These are phyloP conservation scores for Lithohypha guttulata DNA, from an alignment of 2,329 filamentous ascomycete species.

Conservation along the genomic window DNA sequence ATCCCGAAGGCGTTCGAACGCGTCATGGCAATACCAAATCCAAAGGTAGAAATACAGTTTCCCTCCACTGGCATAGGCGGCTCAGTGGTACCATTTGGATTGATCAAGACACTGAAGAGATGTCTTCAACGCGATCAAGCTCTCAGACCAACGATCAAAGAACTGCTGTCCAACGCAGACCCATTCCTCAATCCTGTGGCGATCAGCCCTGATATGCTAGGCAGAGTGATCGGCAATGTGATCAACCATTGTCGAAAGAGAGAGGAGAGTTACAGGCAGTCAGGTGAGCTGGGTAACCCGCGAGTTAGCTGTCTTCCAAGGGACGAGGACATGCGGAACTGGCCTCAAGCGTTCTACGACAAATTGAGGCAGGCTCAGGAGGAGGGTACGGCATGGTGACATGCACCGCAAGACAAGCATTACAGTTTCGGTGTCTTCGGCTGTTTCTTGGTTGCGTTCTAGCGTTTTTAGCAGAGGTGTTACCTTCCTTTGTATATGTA, in stretches of 20 bases:
- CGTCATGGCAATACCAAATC: slow-evolving; percentile 48
- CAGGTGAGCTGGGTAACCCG: slow-evolving; percentile 15
- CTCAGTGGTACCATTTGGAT: slow-evolving; percentile 42
- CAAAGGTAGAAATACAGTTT: slow-evolving; percentile 38
- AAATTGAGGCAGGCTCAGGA: slow-evolving; percentile 38
- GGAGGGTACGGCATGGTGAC: slow-evolving; percentile 26
- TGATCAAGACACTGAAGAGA: slow-evolving; percentile 45
- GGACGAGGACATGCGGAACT: slow-evolving; percentile 43
- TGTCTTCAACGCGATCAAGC: slow-evolving; percentile 50
- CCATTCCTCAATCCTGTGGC: slow-evolving; percentile 48
- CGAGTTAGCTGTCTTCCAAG: slow-evolving; percentile 38
- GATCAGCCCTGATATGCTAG: slow-evolving; percentile 48
- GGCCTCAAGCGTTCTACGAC: slow-evolving; percentile 39
- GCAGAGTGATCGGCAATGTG: slow-evolving; percentile 49
- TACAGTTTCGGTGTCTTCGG: too few relatives aligned
- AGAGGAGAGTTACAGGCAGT: slow-evolving; percentile 18
- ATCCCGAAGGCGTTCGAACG: slow-evolving; percentile 78
- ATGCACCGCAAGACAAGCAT: too few relatives aligned
- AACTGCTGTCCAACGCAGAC: slow-evolving; percentile 46
- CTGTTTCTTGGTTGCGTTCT: too few relatives aligned
- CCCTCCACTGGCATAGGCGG: slow-evolving; percentile 37
- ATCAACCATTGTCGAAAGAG: slow-evolving; percentile 44
- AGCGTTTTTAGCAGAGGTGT: too few relatives aligned
- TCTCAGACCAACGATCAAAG: slow-evolving; percentile 45
- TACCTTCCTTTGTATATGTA: too few relatives aligned